Percentiles rank a stretch among this genome's conserved stretches.
These are phyloP conservation scores for Euphorbia corollata DNA, from an alignment of 441 rosid genomes.

Conservation along the genomic window DNA sequence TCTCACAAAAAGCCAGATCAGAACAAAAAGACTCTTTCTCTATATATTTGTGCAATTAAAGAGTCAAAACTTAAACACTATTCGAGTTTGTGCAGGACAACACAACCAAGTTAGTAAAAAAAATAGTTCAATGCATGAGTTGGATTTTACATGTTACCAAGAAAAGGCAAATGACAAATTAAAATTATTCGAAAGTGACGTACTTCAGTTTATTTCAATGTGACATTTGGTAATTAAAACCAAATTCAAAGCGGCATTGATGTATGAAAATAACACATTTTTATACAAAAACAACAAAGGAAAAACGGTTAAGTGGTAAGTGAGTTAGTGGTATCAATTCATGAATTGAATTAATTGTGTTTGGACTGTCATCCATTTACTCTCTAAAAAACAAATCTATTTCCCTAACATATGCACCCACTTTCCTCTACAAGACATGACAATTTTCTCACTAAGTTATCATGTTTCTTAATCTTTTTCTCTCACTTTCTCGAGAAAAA, in stretches of 20 bases:
- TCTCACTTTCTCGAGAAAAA: slow-evolving; percentile 10
- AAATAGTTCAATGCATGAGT: not conserved
- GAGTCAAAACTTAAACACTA: slow-evolving; percentile 38
- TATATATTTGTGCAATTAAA: not conserved
- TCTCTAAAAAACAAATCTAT: slow-evolving; percentile 24
- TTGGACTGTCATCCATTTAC: slow-evolving; percentile 65
- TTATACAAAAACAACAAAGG: not conserved
- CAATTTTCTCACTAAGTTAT: slow-evolving; percentile 49
- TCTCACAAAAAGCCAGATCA: too few species aligned
- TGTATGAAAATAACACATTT: too few species aligned
- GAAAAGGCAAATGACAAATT: too few species aligned
- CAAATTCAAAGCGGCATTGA: too few species aligned
- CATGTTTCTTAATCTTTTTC: slow-evolving; percentile 33
- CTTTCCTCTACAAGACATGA: slow-evolving; percentile 67
- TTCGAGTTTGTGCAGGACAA: slow-evolving; percentile 31
- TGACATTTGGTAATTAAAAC: too few species aligned
- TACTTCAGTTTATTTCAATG: too few species aligned
- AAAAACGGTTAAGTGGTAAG: slow-evolving; percentile 2
- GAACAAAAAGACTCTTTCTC: slow-evolving; percentile 23
- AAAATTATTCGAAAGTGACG: too few species aligned
- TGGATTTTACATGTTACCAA: too few species aligned
- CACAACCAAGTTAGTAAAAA: slow-evolving; percentile 1
- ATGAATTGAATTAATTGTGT: slow-evolving; percentile 30
- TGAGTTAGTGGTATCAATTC: slow-evolving; percentile 36
- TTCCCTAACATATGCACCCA: slow-evolving; percentile 43